Percentiles rank a stretch among this genome's conserved stretches.
phyloP scores from a whole-genome alignment of 2,329 filamentous ascomycete genomes.

The Phaeosphaeria sp. region DNA sequence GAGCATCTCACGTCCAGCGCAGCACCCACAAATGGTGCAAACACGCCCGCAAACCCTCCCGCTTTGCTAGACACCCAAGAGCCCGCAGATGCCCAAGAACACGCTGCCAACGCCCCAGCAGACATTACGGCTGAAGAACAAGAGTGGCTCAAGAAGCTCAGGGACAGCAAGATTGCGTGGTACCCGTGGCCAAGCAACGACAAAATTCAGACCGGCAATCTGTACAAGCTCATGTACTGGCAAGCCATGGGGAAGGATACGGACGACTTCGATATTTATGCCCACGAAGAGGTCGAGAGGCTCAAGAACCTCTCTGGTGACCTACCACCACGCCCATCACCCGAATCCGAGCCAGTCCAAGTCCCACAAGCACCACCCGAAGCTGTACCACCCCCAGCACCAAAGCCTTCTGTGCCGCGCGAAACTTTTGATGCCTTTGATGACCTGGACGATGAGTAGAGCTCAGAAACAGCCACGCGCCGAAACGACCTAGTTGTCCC shows the following conservation, averaged over 20 bases:
- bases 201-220: conserved; percentile 70
- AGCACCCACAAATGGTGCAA: conserved; percentile 36
- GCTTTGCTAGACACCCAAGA: conserved; percentile 24
- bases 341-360: conserved; percentile 4
- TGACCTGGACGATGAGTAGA: conserved; percentile 18
- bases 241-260: conserved; percentile 28
- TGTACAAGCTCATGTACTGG: conserved; percentile 50
- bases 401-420: conserved; percentile 4
- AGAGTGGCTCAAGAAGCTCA: conserved; percentile 43
- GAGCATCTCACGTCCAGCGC: conserved; percentile 27
- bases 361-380: conserved; percentile 1
- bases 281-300: conserved; percentile 27
- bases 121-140: conserved; percentile 39
- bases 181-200: conserved; percentile 78
- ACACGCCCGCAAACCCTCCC: conserved; percentile 36
- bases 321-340: not conserved
- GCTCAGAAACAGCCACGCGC: too few relatives aligned
- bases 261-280: conserved; percentile 30
- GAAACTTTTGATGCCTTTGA: conserved; percentile 12
- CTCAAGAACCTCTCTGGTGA: conserved; percentile 6
- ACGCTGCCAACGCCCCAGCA: conserved; percentile 12
- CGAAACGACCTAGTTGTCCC: too few relatives aligned
- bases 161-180: conserved; percentile 55
- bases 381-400: conserved; percentile 1
- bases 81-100: conserved; percentile 20